Evolutionary conservation across 163 green algal species (phyloP).

Genomic region (Chlorella variabilis): DNA sequence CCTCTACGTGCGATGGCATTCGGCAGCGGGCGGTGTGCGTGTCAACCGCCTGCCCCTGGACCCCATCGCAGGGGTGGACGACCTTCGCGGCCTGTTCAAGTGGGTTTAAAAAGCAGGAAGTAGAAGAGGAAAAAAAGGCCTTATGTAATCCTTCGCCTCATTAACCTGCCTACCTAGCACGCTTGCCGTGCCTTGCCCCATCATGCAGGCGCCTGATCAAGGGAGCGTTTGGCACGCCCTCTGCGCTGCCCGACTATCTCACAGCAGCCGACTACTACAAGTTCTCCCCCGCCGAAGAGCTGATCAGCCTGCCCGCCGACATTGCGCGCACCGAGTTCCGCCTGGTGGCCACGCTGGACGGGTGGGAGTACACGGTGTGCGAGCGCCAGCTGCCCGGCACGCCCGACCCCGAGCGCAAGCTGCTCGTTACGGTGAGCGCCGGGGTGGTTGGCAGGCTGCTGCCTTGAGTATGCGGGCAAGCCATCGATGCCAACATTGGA

Average conservation of each 20-base stretch:
- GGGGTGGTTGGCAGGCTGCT: too few relatives aligned
- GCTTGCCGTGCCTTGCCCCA: too few relatives aligned
- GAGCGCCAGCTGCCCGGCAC: constrained; percentile 46
- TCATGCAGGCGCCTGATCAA: constrained; percentile 42
- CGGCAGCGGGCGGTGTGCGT: background rate
- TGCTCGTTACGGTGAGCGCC: constrained; percentile 68
- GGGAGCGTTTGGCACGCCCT: constrained; percentile 42
- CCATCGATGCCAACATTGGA: too few relatives aligned
- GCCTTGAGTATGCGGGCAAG: too few relatives aligned
- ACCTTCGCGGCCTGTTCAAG: constrained; percentile 38
- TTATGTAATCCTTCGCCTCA: too few relatives aligned
- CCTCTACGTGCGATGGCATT: constrained; percentile 42
- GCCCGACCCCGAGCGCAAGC: constrained; percentile 40
- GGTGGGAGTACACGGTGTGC: constrained; percentile 69
- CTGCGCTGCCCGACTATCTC: constrained; percentile 56
- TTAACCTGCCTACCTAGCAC: too few relatives aligned
- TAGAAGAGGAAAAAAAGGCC: too few relatives aligned
- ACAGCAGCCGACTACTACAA: constrained; percentile 51
- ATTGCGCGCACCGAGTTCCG: constrained; percentile 67
- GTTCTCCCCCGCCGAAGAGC: constrained; percentile 63
- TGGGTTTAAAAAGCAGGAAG: too few relatives aligned
- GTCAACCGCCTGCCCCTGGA: constrained; percentile 37
- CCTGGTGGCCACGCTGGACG: constrained; percentile 55
- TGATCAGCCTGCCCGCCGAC: constrained; percentile 67
- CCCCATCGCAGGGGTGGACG: constrained; percentile 19